Evolutionary conservation across 129 eudicot genomes (phyloP).

Genomic region (Pulicaria dysenterica): DNA sequence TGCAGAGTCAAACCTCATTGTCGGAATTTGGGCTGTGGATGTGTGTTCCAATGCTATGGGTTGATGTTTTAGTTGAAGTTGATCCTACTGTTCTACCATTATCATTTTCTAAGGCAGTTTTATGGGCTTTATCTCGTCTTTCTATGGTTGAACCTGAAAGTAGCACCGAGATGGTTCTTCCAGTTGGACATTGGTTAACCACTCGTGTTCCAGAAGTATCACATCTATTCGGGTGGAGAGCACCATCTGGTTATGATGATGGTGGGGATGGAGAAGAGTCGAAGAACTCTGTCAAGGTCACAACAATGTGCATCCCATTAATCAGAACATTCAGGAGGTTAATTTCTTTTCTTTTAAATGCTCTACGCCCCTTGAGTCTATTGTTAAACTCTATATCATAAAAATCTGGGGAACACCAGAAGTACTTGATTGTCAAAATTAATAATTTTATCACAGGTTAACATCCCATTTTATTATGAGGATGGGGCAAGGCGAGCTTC

Average conservation of each 20-base stretch:
- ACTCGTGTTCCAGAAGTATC: conserved; percentile 62
- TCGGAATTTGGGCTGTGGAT: conserved; percentile 64
- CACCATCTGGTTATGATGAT: conserved; percentile 91
- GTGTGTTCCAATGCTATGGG: conserved; percentile 95
- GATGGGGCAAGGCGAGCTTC: conserved; percentile 73
- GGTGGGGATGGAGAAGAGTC: conserved; percentile 70
- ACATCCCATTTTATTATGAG: conserved; percentile 55
- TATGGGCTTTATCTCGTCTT: conserved; percentile 89
- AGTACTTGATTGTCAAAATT: conserved; percentile 3
- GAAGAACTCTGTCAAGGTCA: conserved; percentile 66
- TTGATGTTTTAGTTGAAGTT: conserved; percentile 78
- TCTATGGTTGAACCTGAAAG: conserved; percentile 74
- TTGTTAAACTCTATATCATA: conserved; percentile 12
- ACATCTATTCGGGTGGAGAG: conserved; percentile 84
- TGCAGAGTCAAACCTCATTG: conserved; percentile 54
- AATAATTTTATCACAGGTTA: conserved; percentile 52
- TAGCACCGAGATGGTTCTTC: conserved; percentile 62
- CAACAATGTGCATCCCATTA: conserved; percentile 67
- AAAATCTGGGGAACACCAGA: background rate
- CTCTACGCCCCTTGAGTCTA: conserved; percentile 10
- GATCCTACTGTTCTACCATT: conserved; percentile 73
- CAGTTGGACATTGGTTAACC: conserved; percentile 69
- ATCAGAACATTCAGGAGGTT: conserved; percentile 83
- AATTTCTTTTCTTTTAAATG: background rate
- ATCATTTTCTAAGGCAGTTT: conserved; percentile 79